Percentiles rank a stretch among this genome's conserved stretches.
phyloP scores from a whole-genome alignment of 805 yeast species.

The Wickerhamiella australiensis region DNA sequence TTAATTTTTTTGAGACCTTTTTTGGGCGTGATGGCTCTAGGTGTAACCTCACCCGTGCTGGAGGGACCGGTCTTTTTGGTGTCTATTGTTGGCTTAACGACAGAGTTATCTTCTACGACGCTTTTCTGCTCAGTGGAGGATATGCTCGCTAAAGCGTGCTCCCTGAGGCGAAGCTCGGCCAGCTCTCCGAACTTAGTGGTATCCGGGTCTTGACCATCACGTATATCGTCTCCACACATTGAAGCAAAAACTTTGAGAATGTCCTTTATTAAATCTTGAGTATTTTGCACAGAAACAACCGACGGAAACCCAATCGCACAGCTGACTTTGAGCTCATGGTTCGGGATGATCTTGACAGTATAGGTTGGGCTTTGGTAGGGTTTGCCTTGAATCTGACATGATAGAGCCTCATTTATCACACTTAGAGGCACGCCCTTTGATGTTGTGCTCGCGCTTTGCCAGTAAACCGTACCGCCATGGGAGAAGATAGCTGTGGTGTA shows the following conservation, averaged over 20 bases:
- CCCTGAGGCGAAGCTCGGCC: constrained; percentile 24
- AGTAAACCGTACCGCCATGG: constrained; percentile 42
- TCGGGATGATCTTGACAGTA: constrained; percentile 36
- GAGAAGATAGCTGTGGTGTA: constrained; percentile 32
- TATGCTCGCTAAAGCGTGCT: constrained; percentile 4
- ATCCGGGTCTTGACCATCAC: constrained; percentile 11
- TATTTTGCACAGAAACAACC: constrained; percentile 27
- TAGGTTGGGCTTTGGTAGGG: constrained; percentile 30
- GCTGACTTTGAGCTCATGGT: constrained; percentile 35
- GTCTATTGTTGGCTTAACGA: background rate
- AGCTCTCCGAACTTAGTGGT: constrained; percentile 24
- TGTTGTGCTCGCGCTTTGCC: constrained; percentile 29
- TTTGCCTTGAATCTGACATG: constrained; percentile 34
- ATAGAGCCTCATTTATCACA: constrained; percentile 38
- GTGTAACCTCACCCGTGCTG: background rate
- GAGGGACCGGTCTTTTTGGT: background rate
- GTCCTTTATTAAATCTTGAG: constrained; percentile 27
- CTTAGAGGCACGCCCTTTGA: constrained; percentile 31
- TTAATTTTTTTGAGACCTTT: constrained; percentile 20
- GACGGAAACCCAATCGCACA: constrained; percentile 29
- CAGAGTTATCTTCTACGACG: background rate
- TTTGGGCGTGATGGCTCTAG: constrained; percentile 13
- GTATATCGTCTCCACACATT: constrained; percentile 21
- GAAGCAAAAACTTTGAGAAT: constrained; percentile 26
- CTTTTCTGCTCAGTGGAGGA: background rate